Percentiles rank a stretch among this genome's conserved stretches.
phyloP scores from a whole-genome alignment of 2,329 filamentous ascomycete species.

The Fusarium ramigenum region DNA sequence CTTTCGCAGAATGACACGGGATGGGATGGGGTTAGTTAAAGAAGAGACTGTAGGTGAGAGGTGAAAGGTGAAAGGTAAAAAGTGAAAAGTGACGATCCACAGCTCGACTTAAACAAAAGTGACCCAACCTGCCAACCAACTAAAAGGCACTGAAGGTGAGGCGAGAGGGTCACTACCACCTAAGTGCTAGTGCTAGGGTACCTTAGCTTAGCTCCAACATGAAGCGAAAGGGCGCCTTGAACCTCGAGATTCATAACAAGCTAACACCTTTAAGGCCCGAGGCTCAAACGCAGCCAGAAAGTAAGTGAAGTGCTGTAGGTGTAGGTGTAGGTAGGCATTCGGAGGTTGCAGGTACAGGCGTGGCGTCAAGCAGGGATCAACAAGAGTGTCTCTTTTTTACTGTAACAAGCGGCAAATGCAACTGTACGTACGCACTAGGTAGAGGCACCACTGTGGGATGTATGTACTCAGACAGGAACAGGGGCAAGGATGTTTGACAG shows the following conservation, averaged over 20 bases:
- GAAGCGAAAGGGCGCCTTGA: slow-evolving; percentile 17
- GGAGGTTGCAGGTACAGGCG: neutral
- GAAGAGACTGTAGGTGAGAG: neutral
- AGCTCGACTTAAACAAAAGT: slow-evolving; percentile 17
- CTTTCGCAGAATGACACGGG: slow-evolving; percentile 6
- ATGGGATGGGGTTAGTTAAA: slow-evolving; percentile 4
- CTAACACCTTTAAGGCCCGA: slow-evolving; percentile 22
- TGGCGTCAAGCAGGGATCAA: slow-evolving; percentile 12
- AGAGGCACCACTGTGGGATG: neutral
- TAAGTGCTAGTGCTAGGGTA: slow-evolving; percentile 14
- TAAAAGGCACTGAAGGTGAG: slow-evolving; percentile 17
- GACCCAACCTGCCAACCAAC: slow-evolving; percentile 25
- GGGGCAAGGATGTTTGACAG: slow-evolving; percentile 17
- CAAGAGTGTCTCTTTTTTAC: slow-evolving; percentile 1
- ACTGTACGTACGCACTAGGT: neutral
- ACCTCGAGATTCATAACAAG: slow-evolving; percentile 10
- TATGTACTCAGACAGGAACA: slow-evolving; percentile 8
- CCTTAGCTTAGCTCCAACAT: slow-evolving; percentile 24
- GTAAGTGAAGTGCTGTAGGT: neutral
- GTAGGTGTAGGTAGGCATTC: neutral
- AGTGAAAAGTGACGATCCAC: slow-evolving; percentile 45
- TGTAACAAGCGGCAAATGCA: slow-evolving; percentile 6
- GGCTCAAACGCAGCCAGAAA: slow-evolving; percentile 12
- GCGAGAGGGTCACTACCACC: slow-evolving; percentile 16
- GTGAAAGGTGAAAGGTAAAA: slow-evolving; percentile 26